Evolutionary conservation across 331 rosid species (phyloP).

Genomic region (Stylosanthes scabra): DNA sequence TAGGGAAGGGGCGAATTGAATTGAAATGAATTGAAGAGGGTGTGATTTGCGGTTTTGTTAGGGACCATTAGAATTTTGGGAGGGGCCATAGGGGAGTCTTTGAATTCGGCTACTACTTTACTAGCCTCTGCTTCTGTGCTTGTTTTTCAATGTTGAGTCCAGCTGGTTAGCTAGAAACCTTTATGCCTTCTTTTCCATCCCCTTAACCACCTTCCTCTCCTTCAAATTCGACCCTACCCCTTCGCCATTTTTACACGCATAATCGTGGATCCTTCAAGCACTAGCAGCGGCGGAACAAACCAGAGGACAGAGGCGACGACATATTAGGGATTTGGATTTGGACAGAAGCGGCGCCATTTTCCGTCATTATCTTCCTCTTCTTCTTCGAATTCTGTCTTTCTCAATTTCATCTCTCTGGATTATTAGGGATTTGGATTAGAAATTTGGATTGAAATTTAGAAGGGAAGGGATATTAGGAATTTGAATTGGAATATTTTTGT

Average conservation of each 20-base stretch:
- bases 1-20: not conserved
- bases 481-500: too few species aligned
- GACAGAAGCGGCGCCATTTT: too few species aligned
- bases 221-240: slow-evolving; percentile 56
- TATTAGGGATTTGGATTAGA: too few species aligned
- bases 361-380: too few species aligned
- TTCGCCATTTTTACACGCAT: slow-evolving; percentile 77
- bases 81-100: slow-evolving; percentile 34
- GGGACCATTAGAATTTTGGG: slow-evolving; percentile 65
- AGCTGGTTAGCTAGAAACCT: slow-evolving; percentile 69
- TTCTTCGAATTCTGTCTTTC: too few species aligned
- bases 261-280: too few species aligned
- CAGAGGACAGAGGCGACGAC: too few species aligned
- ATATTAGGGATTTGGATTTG: too few species aligned
- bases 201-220: slow-evolving; percentile 64
- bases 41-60: not conserved
- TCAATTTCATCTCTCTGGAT: too few species aligned
- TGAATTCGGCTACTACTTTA: not conserved
- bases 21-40: not conserved
- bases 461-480: too few species aligned
- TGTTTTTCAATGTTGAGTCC: not conserved
- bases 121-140: slow-evolving; percentile 1
- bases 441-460: too few species aligned
- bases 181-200: slow-evolving; percentile 80
- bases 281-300: too few species aligned